Evolutionary conservation across 2,329 filamentous ascomycete genomes (phyloP).

Genomic region (Diaporthe helianthi): DNA sequence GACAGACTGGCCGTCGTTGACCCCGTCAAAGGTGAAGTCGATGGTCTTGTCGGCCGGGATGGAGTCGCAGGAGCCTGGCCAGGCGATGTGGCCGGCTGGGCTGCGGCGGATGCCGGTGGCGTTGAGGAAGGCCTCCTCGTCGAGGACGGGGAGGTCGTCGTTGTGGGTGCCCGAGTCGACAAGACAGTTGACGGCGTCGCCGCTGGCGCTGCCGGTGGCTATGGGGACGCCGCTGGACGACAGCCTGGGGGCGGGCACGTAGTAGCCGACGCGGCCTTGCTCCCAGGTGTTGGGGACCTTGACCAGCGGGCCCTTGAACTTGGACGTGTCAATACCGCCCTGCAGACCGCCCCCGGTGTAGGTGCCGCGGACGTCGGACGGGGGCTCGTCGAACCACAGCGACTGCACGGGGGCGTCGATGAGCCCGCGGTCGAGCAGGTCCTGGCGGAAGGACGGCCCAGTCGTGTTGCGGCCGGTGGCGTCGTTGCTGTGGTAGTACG

Average conservation of each 20-base stretch:
- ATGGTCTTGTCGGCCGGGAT: constrained; percentile 41
- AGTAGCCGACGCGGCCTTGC: constrained; percentile 36
- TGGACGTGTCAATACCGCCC: constrained; percentile 45
- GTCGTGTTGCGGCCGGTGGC: constrained; percentile 29
- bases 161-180: constrained; percentile 43
- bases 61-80: constrained; percentile 41
- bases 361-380: constrained; percentile 37
- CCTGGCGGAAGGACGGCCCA: constrained; percentile 43
- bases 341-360: constrained; percentile 43
- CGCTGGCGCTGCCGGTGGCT: constrained; percentile 33
- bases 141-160: constrained; percentile 39
- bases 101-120: constrained; percentile 35
- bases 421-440: constrained; percentile 41
- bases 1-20: constrained; percentile 36
- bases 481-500: constrained; percentile 36
- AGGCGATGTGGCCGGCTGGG: constrained; percentile 37
- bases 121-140: constrained; percentile 36
- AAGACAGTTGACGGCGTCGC: constrained; percentile 37
- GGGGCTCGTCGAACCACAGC: constrained; percentile 45
- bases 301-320: constrained; percentile 44
- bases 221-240: constrained; percentile 35
- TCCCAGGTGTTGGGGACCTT: constrained; percentile 37
- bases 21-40: constrained; percentile 40
- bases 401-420: constrained; percentile 42
- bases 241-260: constrained; percentile 38